A percentile compares a stretch with the other conserved stretches of the same genome.
These are phyloP conservation scores for Blastobotrys serpentis DNA, from an alignment of 1,139 yeast species.

Conservation along the genomic window DNA sequence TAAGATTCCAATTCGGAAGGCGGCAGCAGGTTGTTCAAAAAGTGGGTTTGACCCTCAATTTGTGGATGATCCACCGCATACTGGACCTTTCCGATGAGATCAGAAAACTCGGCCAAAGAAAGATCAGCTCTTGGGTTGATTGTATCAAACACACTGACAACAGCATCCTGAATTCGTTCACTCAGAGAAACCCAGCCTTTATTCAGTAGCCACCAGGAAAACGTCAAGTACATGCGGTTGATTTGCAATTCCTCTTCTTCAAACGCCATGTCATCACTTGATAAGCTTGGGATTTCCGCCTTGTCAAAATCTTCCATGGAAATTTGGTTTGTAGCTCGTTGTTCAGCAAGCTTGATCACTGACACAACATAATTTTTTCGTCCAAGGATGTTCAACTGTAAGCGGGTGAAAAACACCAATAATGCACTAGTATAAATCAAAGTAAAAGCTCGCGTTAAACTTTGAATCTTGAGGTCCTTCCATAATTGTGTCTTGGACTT, in stretches of 20 bases:
- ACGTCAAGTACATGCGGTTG: slow-evolving; percentile 81
- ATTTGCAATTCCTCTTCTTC: slow-evolving; percentile 40
- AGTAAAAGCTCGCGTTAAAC: slow-evolving; percentile 72
- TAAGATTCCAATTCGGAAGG: slow-evolving; percentile 42
- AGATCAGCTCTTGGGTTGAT: slow-evolving; percentile 74
- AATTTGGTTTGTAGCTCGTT: slow-evolving; percentile 27
- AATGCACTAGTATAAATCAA: slow-evolving; percentile 68
- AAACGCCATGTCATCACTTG: slow-evolving; percentile 32
- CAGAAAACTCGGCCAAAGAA: slow-evolving; percentile 57
- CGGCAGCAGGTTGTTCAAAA: slow-evolving; percentile 42
- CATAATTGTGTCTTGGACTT: slow-evolving; percentile 74
- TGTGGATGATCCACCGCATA: slow-evolving; percentile 40
- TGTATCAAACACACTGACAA: slow-evolving; percentile 58
- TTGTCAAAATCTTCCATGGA: slow-evolving; percentile 26
- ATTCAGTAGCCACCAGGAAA: slow-evolving; percentile 93
- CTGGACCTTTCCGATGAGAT: slow-evolving; percentile 47
- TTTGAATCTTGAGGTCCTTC: slow-evolving; percentile 74
- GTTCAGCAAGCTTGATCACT: slow-evolving; percentile 65
- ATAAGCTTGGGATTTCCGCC: slow-evolving; percentile 22
- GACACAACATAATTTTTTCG: slow-evolving; percentile 80
- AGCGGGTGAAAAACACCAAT: slow-evolving; percentile 69
- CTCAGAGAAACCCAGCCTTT: slow-evolving; percentile 72
- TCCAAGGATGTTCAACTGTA: slow-evolving; percentile 86
- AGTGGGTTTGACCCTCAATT: slow-evolving; percentile 22
- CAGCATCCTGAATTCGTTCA: slow-evolving; percentile 55